These are phyloP conservation scores for Ramularia collo-cygni DNA, from an alignment of 2,329 filamentous ascomycete genomes.

Conservation along the genomic window DNA sequence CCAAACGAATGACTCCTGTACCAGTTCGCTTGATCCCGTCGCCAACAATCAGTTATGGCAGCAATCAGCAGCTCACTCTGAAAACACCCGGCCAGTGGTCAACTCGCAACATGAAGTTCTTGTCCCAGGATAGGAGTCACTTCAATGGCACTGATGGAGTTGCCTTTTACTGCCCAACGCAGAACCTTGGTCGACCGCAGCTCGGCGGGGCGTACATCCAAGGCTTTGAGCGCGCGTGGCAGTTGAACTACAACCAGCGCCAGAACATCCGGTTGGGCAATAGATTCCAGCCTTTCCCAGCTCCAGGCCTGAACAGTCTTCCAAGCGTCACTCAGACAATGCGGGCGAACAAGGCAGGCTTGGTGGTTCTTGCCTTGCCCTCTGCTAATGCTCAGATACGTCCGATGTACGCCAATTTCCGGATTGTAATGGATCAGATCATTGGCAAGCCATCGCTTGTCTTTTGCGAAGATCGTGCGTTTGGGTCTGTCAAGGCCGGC, in stretches of 20 bases:
- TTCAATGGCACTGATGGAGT: too few species aligned
- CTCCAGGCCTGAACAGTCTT: too few species aligned
- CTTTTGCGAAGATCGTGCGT: neutral
- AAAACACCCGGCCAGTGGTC: too few species aligned
- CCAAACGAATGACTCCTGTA: neutral
- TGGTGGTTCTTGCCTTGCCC: neutral
- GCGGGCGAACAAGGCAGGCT: neutral
- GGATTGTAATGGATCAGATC: neutral
- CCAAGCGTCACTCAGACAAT: too few species aligned
- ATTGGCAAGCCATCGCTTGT: neutral
- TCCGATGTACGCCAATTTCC: neutral
- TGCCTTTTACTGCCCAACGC: too few species aligned
- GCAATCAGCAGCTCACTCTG: neutral
- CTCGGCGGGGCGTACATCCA: neutral
- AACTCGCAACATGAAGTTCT: too few species aligned
- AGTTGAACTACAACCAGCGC: neutral
- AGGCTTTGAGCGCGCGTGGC: neutral
- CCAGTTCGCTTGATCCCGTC: neutral
- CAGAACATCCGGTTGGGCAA: too few species aligned
- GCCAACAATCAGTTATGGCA: slow-evolving; percentile 1
- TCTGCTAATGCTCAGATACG: neutral
- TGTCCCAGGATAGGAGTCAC: too few species aligned
- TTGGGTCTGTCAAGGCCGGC: neutral
- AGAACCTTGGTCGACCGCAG: too few species aligned
- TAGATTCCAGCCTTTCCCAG: too few species aligned